Conservation (phyloP, 2,329 filamentous ascomycete genomes). For the Diaporthe capsici region DNA sequence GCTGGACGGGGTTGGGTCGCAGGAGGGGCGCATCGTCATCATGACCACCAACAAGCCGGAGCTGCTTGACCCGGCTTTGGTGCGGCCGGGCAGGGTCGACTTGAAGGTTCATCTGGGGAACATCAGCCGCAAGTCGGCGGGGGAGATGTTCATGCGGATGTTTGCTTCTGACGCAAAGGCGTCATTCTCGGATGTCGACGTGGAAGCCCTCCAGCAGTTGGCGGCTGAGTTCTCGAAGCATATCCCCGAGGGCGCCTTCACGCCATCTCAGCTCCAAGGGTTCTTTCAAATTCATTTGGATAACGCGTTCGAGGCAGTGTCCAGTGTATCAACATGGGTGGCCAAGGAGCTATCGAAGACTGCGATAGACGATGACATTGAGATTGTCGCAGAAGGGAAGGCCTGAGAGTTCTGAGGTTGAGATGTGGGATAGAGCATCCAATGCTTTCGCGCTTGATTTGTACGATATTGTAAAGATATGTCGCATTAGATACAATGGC, state of each 20-base stretch:
- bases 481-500: background rate
- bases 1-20: slow-evolving; percentile 76
- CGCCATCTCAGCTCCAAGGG: slow-evolving; percentile 53
- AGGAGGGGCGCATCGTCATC: slow-evolving; percentile 77
- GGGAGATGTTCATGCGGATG: slow-evolving; percentile 55
- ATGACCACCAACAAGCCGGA: slow-evolving; percentile 80
- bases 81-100: slow-evolving; percentile 74
- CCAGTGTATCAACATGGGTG: slow-evolving; percentile 38
- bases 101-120: slow-evolving; percentile 69
- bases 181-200: slow-evolving; percentile 45
- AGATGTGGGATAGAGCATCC: accelerated
- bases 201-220: slow-evolving; percentile 41
- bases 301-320: slow-evolving; percentile 48
- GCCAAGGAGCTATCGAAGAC: slow-evolving; percentile 28
- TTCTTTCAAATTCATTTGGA: slow-evolving; percentile 54
- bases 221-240: slow-evolving; percentile 49
- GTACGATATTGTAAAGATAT: slow-evolving; percentile 8
- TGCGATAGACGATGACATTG: slow-evolving; percentile 37
- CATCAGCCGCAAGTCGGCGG: slow-evolving; percentile 52
- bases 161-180: slow-evolving; percentile 47
- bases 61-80: slow-evolving; percentile 72
- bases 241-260: slow-evolving; percentile 52
- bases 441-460: background rate
- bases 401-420: background rate
- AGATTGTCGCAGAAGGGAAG: slow-evolving; percentile 29